Evolutionary conservation across 1,139 yeast species (phyloP).

Genomic region (Pichia sp.): DNA sequence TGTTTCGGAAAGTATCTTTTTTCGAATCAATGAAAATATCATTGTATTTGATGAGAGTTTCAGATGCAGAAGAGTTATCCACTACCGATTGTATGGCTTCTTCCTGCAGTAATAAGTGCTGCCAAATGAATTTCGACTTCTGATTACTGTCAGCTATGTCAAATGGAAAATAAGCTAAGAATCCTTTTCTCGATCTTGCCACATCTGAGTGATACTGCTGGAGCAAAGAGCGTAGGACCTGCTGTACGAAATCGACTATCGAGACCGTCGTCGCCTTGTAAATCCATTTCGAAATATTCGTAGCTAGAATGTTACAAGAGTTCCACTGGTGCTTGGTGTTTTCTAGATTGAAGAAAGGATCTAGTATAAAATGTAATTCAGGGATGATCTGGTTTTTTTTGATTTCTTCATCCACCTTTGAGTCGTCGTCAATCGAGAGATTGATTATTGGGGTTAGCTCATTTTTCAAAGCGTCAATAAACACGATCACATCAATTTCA

Average conservation of each 20-base stretch:
- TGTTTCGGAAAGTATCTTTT: slow-evolving; percentile 50
- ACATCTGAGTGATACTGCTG: slow-evolving; percentile 3
- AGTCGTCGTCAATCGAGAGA: not conserved
- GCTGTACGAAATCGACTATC: slow-evolving; percentile 46
- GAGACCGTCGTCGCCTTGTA: slow-evolving; percentile 20
- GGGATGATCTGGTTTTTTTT: slow-evolving; percentile 1
- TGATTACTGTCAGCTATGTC: not conserved
- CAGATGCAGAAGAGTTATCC: not conserved
- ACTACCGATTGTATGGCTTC: not conserved
- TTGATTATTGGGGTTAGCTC: not conserved
- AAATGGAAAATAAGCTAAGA: slow-evolving; percentile 5
- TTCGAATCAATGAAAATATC: slow-evolving; percentile 45
- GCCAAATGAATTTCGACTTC: not conserved
- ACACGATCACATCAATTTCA: not conserved
- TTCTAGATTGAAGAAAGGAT: not conserved
- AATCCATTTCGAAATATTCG: slow-evolving; percentile 14
- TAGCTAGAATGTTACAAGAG: slow-evolving; percentile 7
- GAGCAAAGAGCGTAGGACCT: slow-evolving; percentile 47
- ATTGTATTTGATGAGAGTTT: slow-evolving; percentile 31
- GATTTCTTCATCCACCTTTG: not conserved
- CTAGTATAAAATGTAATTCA: not conserved
- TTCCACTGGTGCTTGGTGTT: slow-evolving; percentile 5
- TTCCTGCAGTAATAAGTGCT: not conserved
- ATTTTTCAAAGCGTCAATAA: not conserved
- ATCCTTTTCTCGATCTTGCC: not conserved